These are phyloP conservation scores for Hansenula lynferdii DNA, from an alignment of 1,139 yeast species.

Conservation along the genomic window DNA sequence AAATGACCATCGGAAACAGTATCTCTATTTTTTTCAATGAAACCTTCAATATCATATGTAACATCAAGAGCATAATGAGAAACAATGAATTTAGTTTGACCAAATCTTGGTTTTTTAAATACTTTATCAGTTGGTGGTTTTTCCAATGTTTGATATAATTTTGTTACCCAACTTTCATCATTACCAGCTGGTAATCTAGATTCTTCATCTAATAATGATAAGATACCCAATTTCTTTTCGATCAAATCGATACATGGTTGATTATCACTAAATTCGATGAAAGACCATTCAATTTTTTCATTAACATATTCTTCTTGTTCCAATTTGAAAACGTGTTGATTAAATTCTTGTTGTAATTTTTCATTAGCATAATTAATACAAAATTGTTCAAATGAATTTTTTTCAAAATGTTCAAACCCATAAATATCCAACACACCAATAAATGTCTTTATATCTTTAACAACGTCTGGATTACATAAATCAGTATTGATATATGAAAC, in stretches of 20 bases:
- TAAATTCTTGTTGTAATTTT: slow-evolving; percentile 94
- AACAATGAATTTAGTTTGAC: slow-evolving; percentile 86
- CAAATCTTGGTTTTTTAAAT: slow-evolving; percentile 92
- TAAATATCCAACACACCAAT: slow-evolving; percentile 97
- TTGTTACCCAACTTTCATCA: slow-evolving; percentile 89
- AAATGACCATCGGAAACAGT: slow-evolving; percentile 95
- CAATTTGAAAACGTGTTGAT: slow-evolving; percentile 93
- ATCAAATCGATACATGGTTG: slow-evolving; percentile 95
- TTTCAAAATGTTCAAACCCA: slow-evolving; percentile 95
- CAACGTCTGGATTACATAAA: slow-evolving; percentile 70
- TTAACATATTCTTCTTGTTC: slow-evolving; percentile 93
- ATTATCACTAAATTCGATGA: slow-evolving; percentile 93
- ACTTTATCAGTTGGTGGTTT: slow-evolving; percentile 74
- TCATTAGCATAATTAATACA: slow-evolving; percentile 98
- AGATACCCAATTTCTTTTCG: slow-evolving; percentile 84
- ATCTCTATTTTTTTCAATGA: slow-evolving; percentile 94
- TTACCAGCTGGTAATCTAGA: slow-evolving; percentile 92
- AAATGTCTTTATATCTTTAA: slow-evolving; percentile 57
- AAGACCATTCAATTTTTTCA: slow-evolving; percentile 96
- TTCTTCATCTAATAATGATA: slow-evolving; percentile 90
- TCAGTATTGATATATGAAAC: slow-evolving; percentile 79
- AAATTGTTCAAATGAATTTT: slow-evolving; percentile 93
- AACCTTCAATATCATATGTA: slow-evolving; percentile 88
- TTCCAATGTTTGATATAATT: slow-evolving; percentile 81
- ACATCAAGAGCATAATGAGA: slow-evolving; percentile 96